These are phyloP conservation scores for Diphasiastrum complanatum DNA, from an alignment of 83 land plant genomes.

Conservation along the genomic window DNA sequence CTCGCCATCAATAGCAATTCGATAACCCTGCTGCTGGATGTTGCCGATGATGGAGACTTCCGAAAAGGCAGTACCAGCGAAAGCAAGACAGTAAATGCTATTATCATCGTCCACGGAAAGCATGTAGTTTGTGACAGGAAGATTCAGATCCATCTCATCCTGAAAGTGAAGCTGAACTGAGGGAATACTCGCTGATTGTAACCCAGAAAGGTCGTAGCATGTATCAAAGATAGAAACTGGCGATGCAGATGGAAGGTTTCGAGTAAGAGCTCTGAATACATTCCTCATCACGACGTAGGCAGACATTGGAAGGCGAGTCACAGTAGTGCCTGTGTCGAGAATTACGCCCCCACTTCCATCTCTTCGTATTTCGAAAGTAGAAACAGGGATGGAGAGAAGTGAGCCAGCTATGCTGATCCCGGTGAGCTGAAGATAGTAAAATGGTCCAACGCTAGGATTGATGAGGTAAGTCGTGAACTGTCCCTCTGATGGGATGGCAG, in stretches of 20 bases:
- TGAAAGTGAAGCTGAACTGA: conserved; percentile 52
- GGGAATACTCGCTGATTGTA: conserved; percentile 56
- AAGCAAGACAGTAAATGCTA: conserved; percentile 71
- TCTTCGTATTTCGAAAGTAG: no score
- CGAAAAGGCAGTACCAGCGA: conserved; percentile 47
- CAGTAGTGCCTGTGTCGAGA: conserved; percentile 7
- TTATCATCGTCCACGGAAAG: conserved; percentile 55
- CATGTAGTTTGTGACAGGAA: conserved; percentile 61
- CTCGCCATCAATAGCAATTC: conserved; percentile 52
- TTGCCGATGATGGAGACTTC: conserved; percentile 78
- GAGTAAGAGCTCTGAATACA: neutral
- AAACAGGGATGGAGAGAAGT: neutral
- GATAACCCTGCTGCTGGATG: conserved; percentile 77
- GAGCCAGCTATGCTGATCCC: conserved; percentile 37
- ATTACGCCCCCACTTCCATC: no score
- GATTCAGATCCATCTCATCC: conserved; percentile 40
- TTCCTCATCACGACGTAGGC: neutral
- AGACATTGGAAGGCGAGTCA: neutral
- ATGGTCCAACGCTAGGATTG: conserved; percentile 39
- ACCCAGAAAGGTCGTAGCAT: conserved; percentile 63
- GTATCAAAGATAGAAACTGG: conserved; percentile 71
- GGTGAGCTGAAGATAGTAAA: conserved; percentile 37
- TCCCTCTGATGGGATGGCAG: conserved; percentile 21
- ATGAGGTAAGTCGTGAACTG: conserved; percentile 34
- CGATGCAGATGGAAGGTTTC: conserved; percentile 14